Percentiles rank a stretch among this genome's conserved stretches.
Conservation (phyloP, 768 basidiomycete species). For the Auricularia cornea region DNA sequence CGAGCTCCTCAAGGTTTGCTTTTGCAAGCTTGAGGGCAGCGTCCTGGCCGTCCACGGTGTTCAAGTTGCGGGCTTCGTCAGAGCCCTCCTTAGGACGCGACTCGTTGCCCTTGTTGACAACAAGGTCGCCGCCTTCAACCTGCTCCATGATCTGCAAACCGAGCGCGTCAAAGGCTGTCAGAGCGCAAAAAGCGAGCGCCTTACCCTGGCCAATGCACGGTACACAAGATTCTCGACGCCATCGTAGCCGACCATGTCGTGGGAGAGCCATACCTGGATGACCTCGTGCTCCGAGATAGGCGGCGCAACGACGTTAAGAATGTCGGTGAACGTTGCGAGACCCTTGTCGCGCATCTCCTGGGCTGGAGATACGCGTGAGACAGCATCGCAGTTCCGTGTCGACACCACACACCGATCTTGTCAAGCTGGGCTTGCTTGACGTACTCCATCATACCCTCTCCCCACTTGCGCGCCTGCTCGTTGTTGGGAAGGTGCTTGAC, state of each 20-base stretch:
- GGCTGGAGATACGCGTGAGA: constrained; percentile 39
- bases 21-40: constrained; percentile 80
- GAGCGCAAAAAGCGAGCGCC: constrained; percentile 1
- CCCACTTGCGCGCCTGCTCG: constrained; percentile 83
- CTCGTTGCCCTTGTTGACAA: constrained; percentile 78
- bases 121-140: constrained; percentile 84
- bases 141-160: constrained; percentile 79
- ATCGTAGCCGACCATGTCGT: constrained; percentile 95
- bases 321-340: constrained; percentile 79
- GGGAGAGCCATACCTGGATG: constrained; percentile 89
- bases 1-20: constrained; percentile 71
- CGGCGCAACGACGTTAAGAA: constrained; percentile 94
- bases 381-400: not conserved
- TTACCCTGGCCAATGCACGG: constrained; percentile 69
- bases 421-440: constrained; percentile 87
- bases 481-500: constrained; percentile 82
- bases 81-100: constrained; percentile 55
- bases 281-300: constrained; percentile 98
- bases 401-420: constrained; percentile 57
- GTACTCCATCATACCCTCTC: constrained; percentile 76
- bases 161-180: not conserved
- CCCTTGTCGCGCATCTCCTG: constrained; percentile 86
- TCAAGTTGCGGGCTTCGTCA: constrained; percentile 53
- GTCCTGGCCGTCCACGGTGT: constrained; percentile 76
- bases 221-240: constrained; percentile 94